A percentile compares a stretch with the other conserved stretches of the same genome.
Evolutionary conservation across 331 rosid species (phyloP).

Genomic region (Saraca asoca): DNA sequence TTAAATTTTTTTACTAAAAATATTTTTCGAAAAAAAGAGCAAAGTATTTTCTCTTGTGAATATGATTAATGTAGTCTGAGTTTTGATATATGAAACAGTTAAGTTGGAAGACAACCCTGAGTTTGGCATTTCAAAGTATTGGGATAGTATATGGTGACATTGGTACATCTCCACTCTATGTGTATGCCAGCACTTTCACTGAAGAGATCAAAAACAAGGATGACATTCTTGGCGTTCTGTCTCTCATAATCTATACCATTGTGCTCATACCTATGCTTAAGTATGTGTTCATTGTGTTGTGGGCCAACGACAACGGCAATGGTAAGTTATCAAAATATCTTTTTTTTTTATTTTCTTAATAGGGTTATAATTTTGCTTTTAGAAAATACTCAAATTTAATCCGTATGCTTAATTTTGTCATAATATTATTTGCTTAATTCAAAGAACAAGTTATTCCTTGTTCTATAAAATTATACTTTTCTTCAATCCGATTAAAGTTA

Average conservation of each 20-base stretch:
- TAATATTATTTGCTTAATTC: too few species aligned
- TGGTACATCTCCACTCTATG: constrained; percentile 54
- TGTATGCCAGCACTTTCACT: constrained; percentile 37
- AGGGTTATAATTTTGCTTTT: constrained; percentile 38
- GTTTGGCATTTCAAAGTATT: constrained; percentile 65
- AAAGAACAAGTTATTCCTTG: too few species aligned
- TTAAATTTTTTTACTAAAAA: too few species aligned
- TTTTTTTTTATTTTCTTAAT: neutral
- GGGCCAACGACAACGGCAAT: constrained; percentile 64
- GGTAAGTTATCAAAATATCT: constrained; percentile 30
- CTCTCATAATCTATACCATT: constrained; percentile 65
- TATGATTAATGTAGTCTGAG: too few species aligned
- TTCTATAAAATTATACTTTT: too few species aligned
- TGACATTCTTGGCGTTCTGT: constrained; percentile 49
- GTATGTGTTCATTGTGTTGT: constrained; percentile 51
- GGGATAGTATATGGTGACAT: constrained; percentile 64
- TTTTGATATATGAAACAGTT: constrained; percentile 11
- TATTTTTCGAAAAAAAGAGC: neutral
- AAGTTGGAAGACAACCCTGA: constrained; percentile 48
- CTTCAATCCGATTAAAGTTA: constrained; percentile 10
- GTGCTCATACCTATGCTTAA: constrained; percentile 48
- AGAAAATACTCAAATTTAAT: too few species aligned
- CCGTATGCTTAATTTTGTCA: too few species aligned
- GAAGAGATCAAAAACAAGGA: constrained; percentile 33
- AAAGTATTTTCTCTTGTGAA: too few species aligned